These are phyloP conservation scores for Xylariaceae sp. DNA, from an alignment of 2,329 filamentous ascomycete species.

Conservation along the genomic window DNA sequence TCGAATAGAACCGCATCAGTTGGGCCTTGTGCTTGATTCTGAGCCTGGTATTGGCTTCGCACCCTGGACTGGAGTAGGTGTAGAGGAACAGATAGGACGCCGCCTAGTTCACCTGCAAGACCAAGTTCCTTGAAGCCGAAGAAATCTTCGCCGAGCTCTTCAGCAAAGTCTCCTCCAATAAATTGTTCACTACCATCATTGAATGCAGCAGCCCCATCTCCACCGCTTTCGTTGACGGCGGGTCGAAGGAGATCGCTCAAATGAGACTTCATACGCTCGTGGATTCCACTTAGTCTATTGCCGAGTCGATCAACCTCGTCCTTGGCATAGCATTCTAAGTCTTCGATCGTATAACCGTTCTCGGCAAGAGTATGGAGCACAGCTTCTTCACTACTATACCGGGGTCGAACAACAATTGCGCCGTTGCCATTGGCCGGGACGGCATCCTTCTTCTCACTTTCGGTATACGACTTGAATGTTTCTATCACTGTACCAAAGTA, in stretches of 20 bases:
- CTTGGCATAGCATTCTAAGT: constrained; percentile 79
- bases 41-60: constrained; percentile 76
- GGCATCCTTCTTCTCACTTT: constrained; percentile 70
- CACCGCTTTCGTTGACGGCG: constrained; percentile 73
- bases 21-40: constrained; percentile 59
- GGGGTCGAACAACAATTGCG: constrained; percentile 50
- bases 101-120: constrained; percentile 84
- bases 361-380: constrained; percentile 81
- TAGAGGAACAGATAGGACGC: constrained; percentile 84
- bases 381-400: constrained; percentile 79
- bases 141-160: constrained; percentile 97
- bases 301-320: constrained; percentile 89
- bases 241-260: constrained; percentile 90
- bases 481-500: constrained; percentile 82
- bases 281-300: constrained; percentile 73
- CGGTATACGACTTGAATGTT: constrained; percentile 76
- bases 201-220: constrained; percentile 82
- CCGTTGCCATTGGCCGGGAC: constrained; percentile 39
- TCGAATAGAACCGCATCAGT: constrained; percentile 61
- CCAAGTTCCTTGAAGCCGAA: constrained; percentile 97
- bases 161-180: constrained; percentile 91
- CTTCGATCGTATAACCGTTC: constrained; percentile 76
- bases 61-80: constrained; percentile 92
- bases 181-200: constrained; percentile 97
- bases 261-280: constrained; percentile 92